Percentiles rank a stretch among this genome's conserved stretches.
Evolutionary conservation across 768 basidiomycete genomes (phyloP).

Genomic region (Sarcodon aspratus): DNA sequence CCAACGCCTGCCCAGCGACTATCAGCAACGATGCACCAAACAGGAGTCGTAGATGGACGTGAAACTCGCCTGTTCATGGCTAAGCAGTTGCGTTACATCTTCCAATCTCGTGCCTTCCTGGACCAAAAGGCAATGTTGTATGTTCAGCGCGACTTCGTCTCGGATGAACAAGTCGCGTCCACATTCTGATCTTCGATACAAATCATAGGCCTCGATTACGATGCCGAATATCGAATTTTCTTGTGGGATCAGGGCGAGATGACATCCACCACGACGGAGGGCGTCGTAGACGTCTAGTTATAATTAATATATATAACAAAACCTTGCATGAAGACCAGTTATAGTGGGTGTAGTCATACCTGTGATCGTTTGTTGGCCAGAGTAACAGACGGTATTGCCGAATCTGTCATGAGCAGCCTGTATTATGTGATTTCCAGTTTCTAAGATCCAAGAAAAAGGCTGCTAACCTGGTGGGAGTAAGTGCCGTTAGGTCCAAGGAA

Average conservation of each 20-base stretch:
- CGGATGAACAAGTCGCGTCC: conserved; percentile 38
- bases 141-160: conserved; percentile 45
- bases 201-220: conserved; percentile 67
- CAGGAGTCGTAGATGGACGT: background rate
- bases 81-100: conserved; percentile 49
- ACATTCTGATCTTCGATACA: conserved; percentile 31
- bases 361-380: conserved; percentile 26
- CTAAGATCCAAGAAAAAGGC: background rate
- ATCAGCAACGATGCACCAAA: background rate
- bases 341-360: conserved; percentile 12
- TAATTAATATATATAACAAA: background rate
- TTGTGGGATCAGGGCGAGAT: conserved; percentile 63
- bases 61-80: conserved; percentile 64
- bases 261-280: conserved; percentile 27
- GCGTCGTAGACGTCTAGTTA: conserved; percentile 49
- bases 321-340: background rate
- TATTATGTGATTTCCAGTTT: no score
- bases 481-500: conserved; percentile 63
- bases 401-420: conserved; percentile 40
- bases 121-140: conserved; percentile 64
- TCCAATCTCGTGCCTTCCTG: conserved; percentile 42
- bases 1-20: conserved; percentile 43
- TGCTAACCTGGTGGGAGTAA: conserved; percentile 51
- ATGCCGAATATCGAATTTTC: conserved; percentile 70
- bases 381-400: conserved; percentile 31